A percentile compares a stretch with the other conserved stretches of the same genome.
These are phyloP conservation scores for Bipolaris gigantea DNA, from an alignment of 2,329 filamentous ascomycete genomes.

Conservation along the genomic window DNA sequence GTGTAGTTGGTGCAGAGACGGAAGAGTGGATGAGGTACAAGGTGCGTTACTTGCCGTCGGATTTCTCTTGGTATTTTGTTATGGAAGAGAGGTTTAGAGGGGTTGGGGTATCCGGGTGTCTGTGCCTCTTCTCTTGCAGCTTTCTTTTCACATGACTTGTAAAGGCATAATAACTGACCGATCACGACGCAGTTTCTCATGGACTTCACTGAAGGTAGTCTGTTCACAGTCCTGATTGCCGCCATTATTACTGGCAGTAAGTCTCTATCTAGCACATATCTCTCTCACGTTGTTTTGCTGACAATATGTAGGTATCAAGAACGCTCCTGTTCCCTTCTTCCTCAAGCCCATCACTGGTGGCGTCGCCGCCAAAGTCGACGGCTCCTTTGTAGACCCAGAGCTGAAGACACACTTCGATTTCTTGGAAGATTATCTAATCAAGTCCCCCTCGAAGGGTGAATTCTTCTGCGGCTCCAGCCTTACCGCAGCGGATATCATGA, in stretches of 20 bases:
- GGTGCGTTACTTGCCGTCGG: conserved; percentile 19
- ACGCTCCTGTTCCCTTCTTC: conserved; percentile 67
- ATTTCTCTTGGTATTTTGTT: background rate
- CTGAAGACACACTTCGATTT: conserved; percentile 54
- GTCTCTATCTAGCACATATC: background rate
- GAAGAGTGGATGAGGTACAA: conserved; percentile 63
- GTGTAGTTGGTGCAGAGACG: conserved; percentile 59
- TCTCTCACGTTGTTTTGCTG: conserved; percentile 2
- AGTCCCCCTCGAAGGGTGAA: conserved; percentile 52
- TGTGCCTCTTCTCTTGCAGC: background rate
- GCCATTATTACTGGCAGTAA: conserved; percentile 59
- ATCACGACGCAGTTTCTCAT: conserved; percentile 53
- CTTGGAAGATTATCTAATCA: conserved; percentile 54
- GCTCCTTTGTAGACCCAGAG: conserved; percentile 51
- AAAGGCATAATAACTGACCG: conserved; percentile 3
- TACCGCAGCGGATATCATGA: conserved; percentile 57
- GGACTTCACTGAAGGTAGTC: conserved; percentile 81
- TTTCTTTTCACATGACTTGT: background rate
- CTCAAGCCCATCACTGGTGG: conserved; percentile 63
- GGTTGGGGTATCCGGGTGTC: background rate
- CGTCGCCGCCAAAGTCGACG: conserved; percentile 55
- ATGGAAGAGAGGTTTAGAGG: background rate
- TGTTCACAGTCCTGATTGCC: conserved; percentile 73
- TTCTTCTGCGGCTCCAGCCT: conserved; percentile 55
- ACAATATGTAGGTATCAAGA: conserved; percentile 42